Base-by-base conservation (phyloP, 176 grass and related monocot species). In the Pharus latifolius region DNA sequence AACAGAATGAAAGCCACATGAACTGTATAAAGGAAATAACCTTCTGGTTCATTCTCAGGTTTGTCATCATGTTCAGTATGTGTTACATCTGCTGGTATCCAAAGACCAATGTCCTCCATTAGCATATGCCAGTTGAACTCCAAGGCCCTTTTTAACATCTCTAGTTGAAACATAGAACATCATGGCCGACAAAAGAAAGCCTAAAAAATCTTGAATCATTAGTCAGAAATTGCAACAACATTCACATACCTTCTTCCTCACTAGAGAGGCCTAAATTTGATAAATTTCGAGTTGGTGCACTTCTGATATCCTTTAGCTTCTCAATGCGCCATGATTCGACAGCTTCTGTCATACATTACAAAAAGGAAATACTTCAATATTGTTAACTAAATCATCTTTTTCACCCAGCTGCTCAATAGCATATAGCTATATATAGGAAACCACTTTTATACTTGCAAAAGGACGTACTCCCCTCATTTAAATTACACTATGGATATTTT, bases 11-110 rank as follows among this genome's bases (percentile, higher is more conserved):
- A 12, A 29, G 10, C 7, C 46, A 31, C 31, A 74, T 65, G 30
- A 73, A 66, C 22, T 41, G 10, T 56, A 28, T 49, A 86, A 67
- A n/a, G 13, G 16, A 70, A 51, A 52, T 56, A 74, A 96, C 91
- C 91, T 71, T 96, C 87, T 29, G 59, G 78, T 34, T 85, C 91
- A 65, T 91, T 85, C 19, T 78, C 69, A 61, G 81, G 84, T 35
- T 91, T 91, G 75, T 91, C 87, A 48, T 96, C 22, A 51, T 91
- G 84, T 49, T 85, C 87, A 56, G 67, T 67, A 60, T 91, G 83
- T 46, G 57, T 79, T 44, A 88, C 56, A 67, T 68, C 74, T 53
- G 48, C 7, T 55, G 87, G 84, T 55, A 91, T 68, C 87, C 81
- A 91, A 65, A 96, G 73, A 63, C 84, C 84, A 77, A 88, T 91